Base-by-base conservation (phyloP, 2,329 filamentous ascomycete species). In the Biscogniauxia marginata region DNA sequence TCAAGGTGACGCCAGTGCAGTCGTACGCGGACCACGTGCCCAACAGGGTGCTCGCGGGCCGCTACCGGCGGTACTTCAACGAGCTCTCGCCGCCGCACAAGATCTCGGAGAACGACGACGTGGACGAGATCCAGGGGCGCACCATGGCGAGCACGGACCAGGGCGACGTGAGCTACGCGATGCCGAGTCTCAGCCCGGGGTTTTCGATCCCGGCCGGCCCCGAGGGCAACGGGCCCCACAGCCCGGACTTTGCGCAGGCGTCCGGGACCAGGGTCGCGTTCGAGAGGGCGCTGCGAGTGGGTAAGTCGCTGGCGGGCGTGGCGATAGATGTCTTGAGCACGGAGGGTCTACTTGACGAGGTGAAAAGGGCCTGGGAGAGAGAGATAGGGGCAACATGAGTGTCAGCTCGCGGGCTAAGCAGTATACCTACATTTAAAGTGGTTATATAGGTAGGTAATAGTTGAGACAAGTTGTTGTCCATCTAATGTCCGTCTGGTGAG, bases 101-200 rank as follows among this genome's bases (percentile, higher is more conserved):
- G 52, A 76, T 74, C 59, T 67, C 72, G 0, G 58, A 59, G 1
- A 70, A 75, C 24, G 71, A 72, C 9, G 75, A 77, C 2, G 49
- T 76, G 6, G 78, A 80, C 54, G 69, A 74, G 52, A 67, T 75
- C 8, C 63, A 68, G 3, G 77, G 77, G 0, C 65, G 70, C 21
- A 79, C 76, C n/a, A 76, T 74, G 63, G 82, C 83, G 4, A 83
- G 80, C 60, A 84, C 82, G 0, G 84, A 86, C 64, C 82, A 85
- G 69, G 84, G 84, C 0, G 77, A 86, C 58, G 69, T 86, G 53
- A 84, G 79, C 60, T 79, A 85, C 63, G 79, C 75, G 1, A 76
- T 85, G 73, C 84, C 83, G 43, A 82, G 79, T 52, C 66, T 86
- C 39, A 80, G 75, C 54, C 72, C 76, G 1, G 77, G 77, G 6